Base-by-base conservation (phyloP, 148 eudicot genomes). In the Diospyros lotus region DNA sequence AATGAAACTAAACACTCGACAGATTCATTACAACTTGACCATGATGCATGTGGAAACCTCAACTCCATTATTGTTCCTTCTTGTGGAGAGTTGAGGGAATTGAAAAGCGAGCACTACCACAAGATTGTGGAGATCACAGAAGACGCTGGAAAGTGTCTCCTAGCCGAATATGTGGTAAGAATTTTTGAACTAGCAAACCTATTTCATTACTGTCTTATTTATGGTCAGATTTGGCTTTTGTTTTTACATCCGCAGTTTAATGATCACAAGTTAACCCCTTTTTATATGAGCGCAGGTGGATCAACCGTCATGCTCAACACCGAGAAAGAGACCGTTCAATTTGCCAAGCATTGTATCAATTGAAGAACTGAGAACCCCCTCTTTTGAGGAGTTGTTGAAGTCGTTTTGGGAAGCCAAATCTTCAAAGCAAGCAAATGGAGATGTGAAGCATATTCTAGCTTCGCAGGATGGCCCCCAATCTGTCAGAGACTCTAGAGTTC, bases 241-340 rank as follows among this genome's bases (percentile, higher is more conserved):
- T 8, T 4, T 48, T 48, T 48, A 48, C 6, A 8, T 48, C 6
- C 4, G 52, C 52, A 48, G 8, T 4, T 48, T 48, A 38, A 9
- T 14, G 9, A 54, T 50, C 38, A 12, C 12, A 48, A 0, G 65
- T 72, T 48, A 6, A 8, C 11, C 40, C 77, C 45, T 71, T 50
- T 40, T 60, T 15, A 64, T 5, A 53, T 56, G 52, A 8, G 8
- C 8, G 64, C 81, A 96, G 99, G 97, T 93, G 85, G 99, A 96
- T 86, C 88, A 96, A 82, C 94, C 99, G 66, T 89, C 94, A 58
- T 96, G 98, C 75, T 93, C 97, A 17, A 96, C 99, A 15, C 99
- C 99, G 38, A 91, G 81, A 78, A 93, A 87, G 81, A 89, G 97
- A 74, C 59, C 87, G 28, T 84, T 92, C 73, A 88, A 89, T 84